Percentiles rank a stretch among this genome's conserved stretches.
Evolutionary conservation across 495 filamentous ascomycete genomes (phyloP).

Genomic region (Tetracladium setigerum): DNA sequence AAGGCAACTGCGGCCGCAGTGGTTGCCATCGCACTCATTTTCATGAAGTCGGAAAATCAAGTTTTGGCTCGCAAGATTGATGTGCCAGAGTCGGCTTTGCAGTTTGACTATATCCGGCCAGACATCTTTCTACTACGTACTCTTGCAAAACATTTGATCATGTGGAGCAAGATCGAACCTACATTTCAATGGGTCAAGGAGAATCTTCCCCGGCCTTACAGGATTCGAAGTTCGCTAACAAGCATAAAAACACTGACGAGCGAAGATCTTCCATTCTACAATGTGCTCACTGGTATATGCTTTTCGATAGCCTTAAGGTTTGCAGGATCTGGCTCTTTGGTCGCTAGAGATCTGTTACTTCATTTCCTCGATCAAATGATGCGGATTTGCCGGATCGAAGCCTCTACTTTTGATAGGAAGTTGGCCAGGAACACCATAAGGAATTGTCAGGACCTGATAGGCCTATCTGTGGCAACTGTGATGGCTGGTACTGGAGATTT

Average conservation of each 20-base stretch:
- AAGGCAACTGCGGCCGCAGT: slow-evolving; percentile 86
- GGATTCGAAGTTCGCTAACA: slow-evolving; percentile 42
- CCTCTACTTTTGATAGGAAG: slow-evolving; percentile 69
- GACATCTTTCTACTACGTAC: slow-evolving; percentile 89
- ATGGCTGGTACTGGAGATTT: slow-evolving; percentile 97
- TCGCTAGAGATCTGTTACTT: slow-evolving; percentile 72
- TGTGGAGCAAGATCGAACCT: slow-evolving; percentile 79
- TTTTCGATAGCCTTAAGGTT: slow-evolving; percentile 77
- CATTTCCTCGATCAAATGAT: slow-evolving; percentile 84
- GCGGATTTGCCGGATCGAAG: slow-evolving; percentile 60
- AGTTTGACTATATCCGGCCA: slow-evolving; percentile 91
- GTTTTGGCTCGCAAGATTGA: slow-evolving; percentile 89
- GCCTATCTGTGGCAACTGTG: slow-evolving; percentile 73
- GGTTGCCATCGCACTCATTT: slow-evolving; percentile 86
- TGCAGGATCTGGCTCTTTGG: slow-evolving; percentile 69
- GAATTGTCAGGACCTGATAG: slow-evolving; percentile 83
- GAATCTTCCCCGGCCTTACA: slow-evolving; percentile 64
- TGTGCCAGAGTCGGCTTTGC: slow-evolving; percentile 77
- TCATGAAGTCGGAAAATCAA: slow-evolving; percentile 92
- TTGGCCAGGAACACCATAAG: slow-evolving; percentile 72
- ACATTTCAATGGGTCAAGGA: slow-evolving; percentile 63
- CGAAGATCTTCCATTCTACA: slow-evolving; percentile 83
- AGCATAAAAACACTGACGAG: slow-evolving; percentile 51
- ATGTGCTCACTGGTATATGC: slow-evolving; percentile 83
- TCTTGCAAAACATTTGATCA: slow-evolving; percentile 82